Conservation (phyloP, 1,139 yeast genomes). For the Kurtzmaniella quercitrusa region DNA sequence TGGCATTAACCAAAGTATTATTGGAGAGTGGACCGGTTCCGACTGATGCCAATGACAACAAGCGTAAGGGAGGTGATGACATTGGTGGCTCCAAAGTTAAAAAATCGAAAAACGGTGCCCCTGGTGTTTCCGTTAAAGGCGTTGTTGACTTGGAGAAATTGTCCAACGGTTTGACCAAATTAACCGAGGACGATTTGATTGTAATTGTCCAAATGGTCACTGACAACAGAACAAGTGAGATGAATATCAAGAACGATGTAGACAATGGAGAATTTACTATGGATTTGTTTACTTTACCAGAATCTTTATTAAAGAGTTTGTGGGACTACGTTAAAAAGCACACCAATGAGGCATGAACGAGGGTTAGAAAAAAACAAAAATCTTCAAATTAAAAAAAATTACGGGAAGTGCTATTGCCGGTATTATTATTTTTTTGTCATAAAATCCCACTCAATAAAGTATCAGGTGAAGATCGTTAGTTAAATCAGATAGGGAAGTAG, state of each 20-base stretch:
- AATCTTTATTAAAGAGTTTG: conserved; percentile 81
- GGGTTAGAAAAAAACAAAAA: not conserved
- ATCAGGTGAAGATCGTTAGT: not conserved
- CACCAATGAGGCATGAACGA: conserved; percentile 32
- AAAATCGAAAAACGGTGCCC: conserved; percentile 51
- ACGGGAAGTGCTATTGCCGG: conserved; percentile 1
- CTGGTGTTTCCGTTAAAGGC: conserved; percentile 57
- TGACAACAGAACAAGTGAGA: conserved; percentile 90
- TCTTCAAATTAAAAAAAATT: conserved; percentile 1
- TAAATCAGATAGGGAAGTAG: not conserved
- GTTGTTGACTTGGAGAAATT: conserved; percentile 82
- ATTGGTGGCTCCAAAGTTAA: conserved; percentile 48
- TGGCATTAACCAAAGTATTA: conserved; percentile 61
- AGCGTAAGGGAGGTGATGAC: conserved; percentile 21
- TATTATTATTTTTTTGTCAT: not conserved
- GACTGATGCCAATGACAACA: conserved; percentile 23
- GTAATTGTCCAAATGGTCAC: conserved; percentile 98
- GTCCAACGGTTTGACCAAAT: conserved; percentile 84
- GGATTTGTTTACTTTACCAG: conserved; percentile 94
- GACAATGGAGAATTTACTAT: conserved; percentile 97
- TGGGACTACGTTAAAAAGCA: conserved; percentile 91
- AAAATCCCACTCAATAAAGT: not conserved
- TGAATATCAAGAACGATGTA: conserved; percentile 93
- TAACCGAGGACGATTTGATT: conserved; percentile 87
- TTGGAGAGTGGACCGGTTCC: conserved; percentile 83